Evolutionary conservation across 139 green algal species (phyloP).

Genomic region (Edaphochlamys debaryana): DNA sequence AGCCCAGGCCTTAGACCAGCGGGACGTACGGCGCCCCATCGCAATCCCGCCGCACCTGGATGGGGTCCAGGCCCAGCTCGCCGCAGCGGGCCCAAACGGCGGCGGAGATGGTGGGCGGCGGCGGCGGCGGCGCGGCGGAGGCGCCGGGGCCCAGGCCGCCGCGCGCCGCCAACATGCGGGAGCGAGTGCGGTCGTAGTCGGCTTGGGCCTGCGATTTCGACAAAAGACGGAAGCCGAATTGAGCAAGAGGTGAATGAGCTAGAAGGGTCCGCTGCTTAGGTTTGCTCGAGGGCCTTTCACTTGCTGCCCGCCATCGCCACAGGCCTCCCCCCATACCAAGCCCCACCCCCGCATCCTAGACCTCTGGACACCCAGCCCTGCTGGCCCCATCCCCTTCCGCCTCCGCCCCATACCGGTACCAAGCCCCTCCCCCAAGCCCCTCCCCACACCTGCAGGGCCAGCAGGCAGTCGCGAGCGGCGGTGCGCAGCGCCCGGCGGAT

Average conservation of each 20-base stretch:
- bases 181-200: conserved; percentile 27
- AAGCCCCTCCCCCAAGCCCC: too few species aligned
- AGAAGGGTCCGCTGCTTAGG: too few species aligned
- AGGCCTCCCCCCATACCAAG: too few species aligned
- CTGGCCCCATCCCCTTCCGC: too few species aligned
- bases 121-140: conserved; percentile 6
- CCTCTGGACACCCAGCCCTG: too few species aligned
- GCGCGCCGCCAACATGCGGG: conserved; percentile 13
- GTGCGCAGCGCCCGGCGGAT: conserved; percentile 11
- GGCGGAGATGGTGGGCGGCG: not conserved
- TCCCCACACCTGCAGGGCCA: conserved; percentile 1
- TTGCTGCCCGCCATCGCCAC: too few species aligned
- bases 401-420: not conserved
- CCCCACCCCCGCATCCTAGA: too few species aligned
- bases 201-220: not conserved
- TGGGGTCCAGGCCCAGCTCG: conserved; percentile 19
- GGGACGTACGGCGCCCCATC: too few species aligned
- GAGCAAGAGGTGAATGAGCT: too few species aligned
- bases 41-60: not conserved
- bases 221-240: not conserved
- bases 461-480: conserved; percentile 26
- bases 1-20: not conserved
- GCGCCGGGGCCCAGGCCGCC: not conserved
- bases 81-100: conserved; percentile 13
- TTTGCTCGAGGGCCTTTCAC: too few species aligned